Evolutionary conservation across 2,329 filamentous ascomycete species (phyloP), one percentile per base, ranked within the genome.

Genomic region (Cryphonectria nitschkei): DNA sequence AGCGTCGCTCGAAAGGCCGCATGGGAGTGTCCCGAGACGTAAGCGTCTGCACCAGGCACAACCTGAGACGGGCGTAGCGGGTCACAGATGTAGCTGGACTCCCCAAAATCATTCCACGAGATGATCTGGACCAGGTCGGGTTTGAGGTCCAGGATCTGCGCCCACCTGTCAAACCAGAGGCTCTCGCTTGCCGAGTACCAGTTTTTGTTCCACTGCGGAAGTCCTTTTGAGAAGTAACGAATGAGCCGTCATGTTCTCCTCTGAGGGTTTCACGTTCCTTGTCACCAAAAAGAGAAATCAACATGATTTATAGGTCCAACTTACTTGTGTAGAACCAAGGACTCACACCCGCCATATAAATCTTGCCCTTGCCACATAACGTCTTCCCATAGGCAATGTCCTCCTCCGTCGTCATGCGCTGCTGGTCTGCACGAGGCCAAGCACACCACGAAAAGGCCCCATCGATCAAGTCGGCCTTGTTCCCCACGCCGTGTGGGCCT

Each of bases 91-190:
- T 89, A 89, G 76, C 87, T 86, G 1, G 86, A 85, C 76, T 90
- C 88, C 46, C 87, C 87, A 72, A 83, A 89, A 75, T 90, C 88
- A 74, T 89, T 89, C 87, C 87, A 89, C 26, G 85, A 86, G 62
- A 88, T 84, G 60, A 89, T 86, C 78, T 86, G 82, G 50, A 89
- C 83, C 63, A 84, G 86, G 34, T 84, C 81, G 0, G 88, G 87
- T 68, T 82, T 76, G 0, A 89, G 70, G 1, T 83, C 79, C 32
- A 88, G 75, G 1, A 86, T 82, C 71, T 89, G 82, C 67, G 83
- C 80, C 87, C 87, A 89, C 11, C 87, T 85, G 71, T 88, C 82
- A 70, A 83, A 83, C 86, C 87, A 89, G 13, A 89, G 77, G 46
- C 83, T 80, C 70, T 88, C 86, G 54, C 84, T 84, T 9, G 83